Percentiles rank a stretch among this genome's conserved stretches.
Conservation (phyloP, 2,329 filamentous ascomycete species). For the Colletotrichum zoysiae region DNA sequence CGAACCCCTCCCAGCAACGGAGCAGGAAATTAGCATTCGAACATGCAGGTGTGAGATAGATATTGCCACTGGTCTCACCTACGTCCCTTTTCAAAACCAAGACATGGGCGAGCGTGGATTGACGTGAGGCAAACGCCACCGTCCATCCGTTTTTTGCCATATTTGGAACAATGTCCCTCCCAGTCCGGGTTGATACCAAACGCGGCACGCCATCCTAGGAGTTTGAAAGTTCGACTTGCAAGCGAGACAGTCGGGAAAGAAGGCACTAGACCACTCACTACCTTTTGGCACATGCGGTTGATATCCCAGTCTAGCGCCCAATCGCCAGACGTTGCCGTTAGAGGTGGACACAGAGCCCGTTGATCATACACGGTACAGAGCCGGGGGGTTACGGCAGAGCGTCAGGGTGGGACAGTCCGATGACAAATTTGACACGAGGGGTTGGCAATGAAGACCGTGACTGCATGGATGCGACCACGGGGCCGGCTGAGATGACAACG, state of each 20-base stretch:
- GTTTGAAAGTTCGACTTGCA: background rate
- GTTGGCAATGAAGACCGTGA: background rate
- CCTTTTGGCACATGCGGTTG: slow-evolving; percentile 27
- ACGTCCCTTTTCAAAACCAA: slow-evolving; percentile 3
- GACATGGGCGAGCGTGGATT: slow-evolving; percentile 18
- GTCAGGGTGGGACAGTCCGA: background rate
- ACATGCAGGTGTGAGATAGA: background rate
- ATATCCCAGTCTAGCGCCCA: slow-evolving; percentile 16
- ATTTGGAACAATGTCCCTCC: background rate
- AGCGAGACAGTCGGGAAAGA: slow-evolving; percentile 23
- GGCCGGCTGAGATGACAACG: background rate
- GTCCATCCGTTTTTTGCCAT: slow-evolving; percentile 8
- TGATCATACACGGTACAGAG: slow-evolving; percentile 25
- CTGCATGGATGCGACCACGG: slow-evolving; percentile 17
- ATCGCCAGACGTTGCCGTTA: background rate
- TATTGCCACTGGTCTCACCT: slow-evolving; percentile 24
- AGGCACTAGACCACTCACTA: background rate
- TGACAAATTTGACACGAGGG: slow-evolving; percentile 12
- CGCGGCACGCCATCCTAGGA: background rate
- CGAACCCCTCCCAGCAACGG: background rate
- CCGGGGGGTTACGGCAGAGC: background rate
- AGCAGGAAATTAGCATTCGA: slow-evolving; percentile 15
- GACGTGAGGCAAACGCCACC: slow-evolving; percentile 18
- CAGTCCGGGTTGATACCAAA: background rate
- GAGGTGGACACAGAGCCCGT: slow-evolving; percentile 2